Base-by-base conservation (phyloP, 495 filamentous ascomycete genomes). In the Endocarpon pusillum region DNA sequence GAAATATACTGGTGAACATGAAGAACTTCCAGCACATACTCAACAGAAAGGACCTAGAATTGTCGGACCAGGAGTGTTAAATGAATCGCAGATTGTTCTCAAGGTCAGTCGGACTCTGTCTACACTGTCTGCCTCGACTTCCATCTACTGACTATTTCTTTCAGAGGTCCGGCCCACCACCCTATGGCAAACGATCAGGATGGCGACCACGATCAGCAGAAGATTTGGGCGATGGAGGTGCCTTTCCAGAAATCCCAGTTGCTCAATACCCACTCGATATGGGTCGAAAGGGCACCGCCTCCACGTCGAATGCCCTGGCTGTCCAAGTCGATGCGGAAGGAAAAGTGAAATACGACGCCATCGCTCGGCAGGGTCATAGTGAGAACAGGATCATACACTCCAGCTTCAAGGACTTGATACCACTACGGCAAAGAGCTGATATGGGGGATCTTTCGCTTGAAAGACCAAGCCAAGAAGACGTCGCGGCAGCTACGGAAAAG, bases 251-350 rank as follows among this genome's bases (percentile, higher is more conserved):
- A 53, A 76, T 97, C 28, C 74, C 78, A 17, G 71, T 96, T 30
- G 89, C 87, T 18, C 89, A 97, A 46, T 97, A 97, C 49, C 87
- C 87, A 27, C 74, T 91, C 21, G 79, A 87, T 39, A 91, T 94
- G 85, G 91, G 89, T 22, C 70, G 79, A 36, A 87, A 86, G 54
- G 58, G 59, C 20, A 61, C 67, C 12, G 58, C 75, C 1, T 65
- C 67, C 3, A 76, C 62, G 4, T 86, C 81, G 33, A 96, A 93
- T 53, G 84, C 87, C 31, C 73, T 97, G 20, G 78, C 84, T 7
- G 65, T 96, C 18, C 81, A 94, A 49, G 86, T 96, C 33, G 82
- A 96, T 49, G 73, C 63, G 1, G 75, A 87, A 38, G 89, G 89
- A 10, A 91, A 89, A 46, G 78, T 94, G 21, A 92, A 94, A 54